These are phyloP conservation scores for Olyra latifolia DNA, from an alignment of 176 grass and related monocot genomes.

Conservation along the genomic window DNA sequence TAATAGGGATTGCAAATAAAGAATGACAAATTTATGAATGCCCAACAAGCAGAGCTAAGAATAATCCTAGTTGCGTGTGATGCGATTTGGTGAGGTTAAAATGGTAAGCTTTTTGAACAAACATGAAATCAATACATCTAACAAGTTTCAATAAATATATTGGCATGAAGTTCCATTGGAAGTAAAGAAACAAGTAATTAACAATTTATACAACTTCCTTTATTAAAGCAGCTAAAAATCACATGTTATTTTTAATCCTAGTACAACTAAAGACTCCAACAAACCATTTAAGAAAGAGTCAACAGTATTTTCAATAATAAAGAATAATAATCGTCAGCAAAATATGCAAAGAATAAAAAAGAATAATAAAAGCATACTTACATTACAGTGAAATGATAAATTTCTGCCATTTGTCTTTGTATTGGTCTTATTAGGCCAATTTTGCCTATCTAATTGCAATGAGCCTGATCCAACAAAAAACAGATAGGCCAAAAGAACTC, in stretches of 20 bases:
- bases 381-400: not conserved
- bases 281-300: not conserved
- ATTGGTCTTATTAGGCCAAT: no score
- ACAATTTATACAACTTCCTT: not conserved
- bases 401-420: not conserved
- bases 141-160: not conserved
- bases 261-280: not conserved
- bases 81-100: not conserved
- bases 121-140: not conserved
- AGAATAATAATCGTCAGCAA: not conserved
- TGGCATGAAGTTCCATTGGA: not conserved
- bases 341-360: not conserved
- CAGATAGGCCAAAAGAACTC: no score
- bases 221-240: not conserved
- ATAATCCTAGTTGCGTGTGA: slow-evolving; percentile 9
- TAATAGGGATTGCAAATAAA: not conserved
- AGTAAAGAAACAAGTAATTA: not conserved
- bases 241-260: not conserved
- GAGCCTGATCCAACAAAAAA: no score
- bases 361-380: not conserved
- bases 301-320: not conserved
- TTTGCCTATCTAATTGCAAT: no score
- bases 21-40: slow-evolving; percentile 2
- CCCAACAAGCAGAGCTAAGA: slow-evolving; percentile 5
- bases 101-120: slow-evolving; percentile 8